These are phyloP conservation scores for Wallacemonas sp. DNA, from an alignment of 208 protist species.

Conservation along the genomic window DNA sequence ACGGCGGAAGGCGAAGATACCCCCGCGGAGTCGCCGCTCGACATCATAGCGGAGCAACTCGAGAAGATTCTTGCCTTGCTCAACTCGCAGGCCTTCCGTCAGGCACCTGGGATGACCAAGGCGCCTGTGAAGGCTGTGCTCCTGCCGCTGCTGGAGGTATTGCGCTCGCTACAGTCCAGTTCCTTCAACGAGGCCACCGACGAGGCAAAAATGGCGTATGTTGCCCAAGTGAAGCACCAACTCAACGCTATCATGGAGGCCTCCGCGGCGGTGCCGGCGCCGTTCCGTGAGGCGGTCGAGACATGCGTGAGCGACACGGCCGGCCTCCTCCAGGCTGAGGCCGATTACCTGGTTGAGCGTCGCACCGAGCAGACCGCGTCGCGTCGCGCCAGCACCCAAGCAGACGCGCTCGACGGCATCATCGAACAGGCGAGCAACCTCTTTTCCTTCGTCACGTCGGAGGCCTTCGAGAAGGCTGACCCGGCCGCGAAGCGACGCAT, in stretches of 20 bases:
- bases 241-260: conserved; percentile 24
- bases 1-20: neutral
- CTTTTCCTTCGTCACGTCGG: conserved; percentile 5
- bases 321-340: neutral
- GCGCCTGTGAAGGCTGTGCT: neutral
- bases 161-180: conserved; percentile 38
- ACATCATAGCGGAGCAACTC: conserved; percentile 16
- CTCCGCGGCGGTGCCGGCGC: conserved; percentile 10
- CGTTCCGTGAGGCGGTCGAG: neutral
- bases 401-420: neutral
- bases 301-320: neutral
- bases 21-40: neutral
- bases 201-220: conserved; percentile 20
- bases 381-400: neutral
- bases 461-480: conserved; percentile 4
- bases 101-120: neutral
- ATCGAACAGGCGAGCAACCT: conserved; percentile 8
- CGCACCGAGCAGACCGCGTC: neutral
- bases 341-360: neutral
- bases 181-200: conserved; percentile 29
- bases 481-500: conserved; percentile 7
- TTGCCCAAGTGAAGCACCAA: conserved; percentile 19
- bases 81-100: neutral
- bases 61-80: conserved; percentile 32
- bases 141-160: neutral